A percentile compares a stretch with the other conserved stretches of the same genome.
phyloP scores from a whole-genome alignment of 1,284 basidiomycete species.

The Irpex sp. region DNA sequence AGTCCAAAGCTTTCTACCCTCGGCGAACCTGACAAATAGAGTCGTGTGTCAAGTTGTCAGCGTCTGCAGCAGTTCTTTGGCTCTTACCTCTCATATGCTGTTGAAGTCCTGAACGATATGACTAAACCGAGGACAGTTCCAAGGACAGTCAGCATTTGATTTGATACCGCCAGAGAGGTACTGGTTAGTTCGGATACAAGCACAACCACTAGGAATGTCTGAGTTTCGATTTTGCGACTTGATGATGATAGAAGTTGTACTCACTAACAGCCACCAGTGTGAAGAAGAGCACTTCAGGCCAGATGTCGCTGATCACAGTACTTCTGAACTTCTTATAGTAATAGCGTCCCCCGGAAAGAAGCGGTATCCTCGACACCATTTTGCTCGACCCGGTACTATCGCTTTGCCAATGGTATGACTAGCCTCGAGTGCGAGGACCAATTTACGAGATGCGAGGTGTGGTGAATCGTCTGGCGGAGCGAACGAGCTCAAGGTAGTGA shows the following conservation, averaged over 20 bases:
- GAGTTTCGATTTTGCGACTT: not conserved
- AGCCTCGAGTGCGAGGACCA: not conserved
- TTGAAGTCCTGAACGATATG: slow-evolving; percentile 42
- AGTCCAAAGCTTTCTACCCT: slow-evolving; percentile 63
- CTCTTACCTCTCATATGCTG: slow-evolving; percentile 57
- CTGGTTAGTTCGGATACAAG: slow-evolving; percentile 43
- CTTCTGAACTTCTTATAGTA: slow-evolving; percentile 51
- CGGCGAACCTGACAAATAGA: slow-evolving; percentile 42
- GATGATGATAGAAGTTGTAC: slow-evolving; percentile 18
- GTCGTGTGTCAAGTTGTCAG: not conserved
- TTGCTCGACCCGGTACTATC: not conserved
- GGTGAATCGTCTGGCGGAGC: not conserved
- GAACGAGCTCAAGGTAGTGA: not conserved
- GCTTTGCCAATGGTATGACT: not conserved
- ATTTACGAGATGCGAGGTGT: not conserved
- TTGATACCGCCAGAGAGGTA: slow-evolving; percentile 40
- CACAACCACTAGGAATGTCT: slow-evolving; percentile 42
- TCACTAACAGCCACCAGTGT: slow-evolving; percentile 47
- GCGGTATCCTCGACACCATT: slow-evolving; percentile 28
- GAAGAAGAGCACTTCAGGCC: slow-evolving; percentile 59
- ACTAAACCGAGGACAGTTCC: slow-evolving; percentile 40
- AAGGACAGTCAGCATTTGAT: slow-evolving; percentile 38
- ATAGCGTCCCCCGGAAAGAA: slow-evolving; percentile 20
- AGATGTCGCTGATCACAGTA: slow-evolving; percentile 63
- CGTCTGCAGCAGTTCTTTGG: not conserved